Evolutionary conservation across 192 early-diverging fungal species (phyloP).

Genomic region (Phycomyces nitens): DNA sequence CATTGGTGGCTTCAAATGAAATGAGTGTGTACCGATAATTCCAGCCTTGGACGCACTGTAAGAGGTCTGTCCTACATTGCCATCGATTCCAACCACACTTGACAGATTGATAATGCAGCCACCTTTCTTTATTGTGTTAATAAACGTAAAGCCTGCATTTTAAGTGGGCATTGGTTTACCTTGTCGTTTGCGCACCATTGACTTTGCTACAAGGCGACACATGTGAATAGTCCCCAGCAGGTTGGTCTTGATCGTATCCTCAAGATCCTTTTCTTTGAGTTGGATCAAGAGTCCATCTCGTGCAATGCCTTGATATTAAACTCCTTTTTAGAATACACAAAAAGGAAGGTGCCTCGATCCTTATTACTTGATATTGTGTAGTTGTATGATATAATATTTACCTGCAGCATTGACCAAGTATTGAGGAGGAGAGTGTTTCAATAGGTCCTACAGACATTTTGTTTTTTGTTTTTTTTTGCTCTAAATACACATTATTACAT

Average conservation of each 20-base stretch:
- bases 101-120: slow-evolving; percentile 84
- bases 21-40: slow-evolving; percentile 55
- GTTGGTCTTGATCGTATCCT: slow-evolving; percentile 62
- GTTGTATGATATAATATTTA: slow-evolving; percentile 19
- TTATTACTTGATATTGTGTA: background rate
- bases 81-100: slow-evolving; percentile 72
- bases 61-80: slow-evolving; percentile 66
- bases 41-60: slow-evolving; percentile 89
- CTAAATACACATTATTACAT: background rate
- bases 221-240: slow-evolving; percentile 67
- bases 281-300: slow-evolving; percentile 50
- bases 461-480: background rate
- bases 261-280: slow-evolving; percentile 40
- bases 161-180: slow-evolving; percentile 33
- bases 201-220: slow-evolving; percentile 48
- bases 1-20: no score
- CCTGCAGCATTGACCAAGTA: slow-evolving; percentile 53
- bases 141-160: slow-evolving; percentile 1
- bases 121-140: background rate
- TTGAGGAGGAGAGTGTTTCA: slow-evolving; percentile 28
- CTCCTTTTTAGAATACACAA: slow-evolving; percentile 21
- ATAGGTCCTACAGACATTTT: slow-evolving; percentile 1
- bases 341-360: slow-evolving; percentile 18
- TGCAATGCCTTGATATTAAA: slow-evolving; percentile 39
- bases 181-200: slow-evolving; percentile 52